Percentiles rank a stretch among this genome's conserved stretches.
phyloP scores from a whole-genome alignment of 768 basidiomycete genomes.

The Mycena rosella region DNA sequence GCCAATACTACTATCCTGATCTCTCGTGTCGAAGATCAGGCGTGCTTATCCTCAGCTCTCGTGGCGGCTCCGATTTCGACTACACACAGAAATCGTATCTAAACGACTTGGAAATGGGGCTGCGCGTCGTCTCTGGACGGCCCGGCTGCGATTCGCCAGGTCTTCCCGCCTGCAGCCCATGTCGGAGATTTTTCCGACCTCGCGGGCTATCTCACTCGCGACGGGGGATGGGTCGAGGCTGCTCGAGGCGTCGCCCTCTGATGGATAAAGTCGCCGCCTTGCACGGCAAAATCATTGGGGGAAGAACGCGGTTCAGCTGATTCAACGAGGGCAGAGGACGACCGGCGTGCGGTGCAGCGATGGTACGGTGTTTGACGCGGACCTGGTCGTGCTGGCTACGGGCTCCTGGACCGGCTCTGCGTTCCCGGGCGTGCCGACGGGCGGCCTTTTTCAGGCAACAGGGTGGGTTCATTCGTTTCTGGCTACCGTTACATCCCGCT shows the following conservation, averaged over 20 bases:
- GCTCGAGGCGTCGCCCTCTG: constrained; percentile 70
- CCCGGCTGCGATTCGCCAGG: constrained; percentile 55
- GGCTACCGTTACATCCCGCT: not conserved
- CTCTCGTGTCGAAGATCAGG: constrained; percentile 66
- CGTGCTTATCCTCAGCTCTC: constrained; percentile 68
- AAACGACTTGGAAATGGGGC: constrained; percentile 74
- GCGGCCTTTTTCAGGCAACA: constrained; percentile 74
- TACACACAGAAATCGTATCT: constrained; percentile 68
- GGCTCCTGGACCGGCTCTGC: constrained; percentile 90
- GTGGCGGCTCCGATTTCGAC: constrained; percentile 42
- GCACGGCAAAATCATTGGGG: constrained; percentile 70
- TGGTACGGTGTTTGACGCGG: constrained; percentile 67
- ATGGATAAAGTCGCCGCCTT: constrained; percentile 66
- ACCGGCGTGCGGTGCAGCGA: constrained; percentile 74
- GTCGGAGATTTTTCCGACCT: constrained; percentile 51
- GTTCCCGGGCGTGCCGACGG: constrained; percentile 75
- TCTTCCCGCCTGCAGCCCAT: constrained; percentile 60
- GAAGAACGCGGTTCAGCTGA: constrained; percentile 68
- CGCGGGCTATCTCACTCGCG: constrained; percentile 77
- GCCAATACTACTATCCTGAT: not conserved
- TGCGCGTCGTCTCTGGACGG: constrained; percentile 61
- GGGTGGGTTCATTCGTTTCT: constrained; percentile 67
- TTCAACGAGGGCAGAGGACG: constrained; percentile 52
- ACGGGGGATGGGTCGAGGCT: constrained; percentile 90
- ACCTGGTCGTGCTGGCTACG: constrained; percentile 75